phyloP scores from a whole-genome alignment of 305 asterid species.

The Withania somnifera region DNA sequence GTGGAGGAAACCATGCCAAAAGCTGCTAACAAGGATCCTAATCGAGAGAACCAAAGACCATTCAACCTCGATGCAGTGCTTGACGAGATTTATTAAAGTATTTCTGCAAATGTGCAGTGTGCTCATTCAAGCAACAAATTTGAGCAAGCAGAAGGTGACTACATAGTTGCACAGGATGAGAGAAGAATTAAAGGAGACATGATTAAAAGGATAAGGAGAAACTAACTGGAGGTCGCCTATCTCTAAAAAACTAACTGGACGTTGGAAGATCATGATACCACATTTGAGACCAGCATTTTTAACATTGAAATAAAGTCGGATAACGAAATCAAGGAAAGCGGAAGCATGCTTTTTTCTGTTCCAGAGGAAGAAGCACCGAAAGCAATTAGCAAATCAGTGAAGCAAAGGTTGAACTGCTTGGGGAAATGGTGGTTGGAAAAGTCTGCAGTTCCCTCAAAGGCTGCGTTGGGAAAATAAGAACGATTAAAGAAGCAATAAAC shows the following conservation, averaged over 20 bases:
- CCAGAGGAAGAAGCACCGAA: constrained; percentile 14
- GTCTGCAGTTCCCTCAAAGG: constrained; percentile 10
- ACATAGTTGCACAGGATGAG: not conserved
- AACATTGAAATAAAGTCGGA: constrained; percentile 11
- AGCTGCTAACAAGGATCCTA: not conserved
- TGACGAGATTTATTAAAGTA: not conserved
- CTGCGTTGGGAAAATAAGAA: not conserved
- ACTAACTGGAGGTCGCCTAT: not conserved
- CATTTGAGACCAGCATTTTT: not conserved
- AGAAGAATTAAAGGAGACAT: not conserved
- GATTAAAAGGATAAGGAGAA: not conserved
- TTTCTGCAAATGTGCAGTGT: not conserved
- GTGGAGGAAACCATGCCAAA: not conserved
- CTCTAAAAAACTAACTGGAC: not conserved
- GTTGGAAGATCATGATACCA: not conserved
- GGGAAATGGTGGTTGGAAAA: constrained; percentile 36
- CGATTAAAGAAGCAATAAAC: constrained; percentile 10
- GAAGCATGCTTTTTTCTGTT: constrained; percentile 13
- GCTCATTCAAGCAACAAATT: not conserved
- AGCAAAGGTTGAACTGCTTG: constrained; percentile 45
- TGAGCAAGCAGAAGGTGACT: not conserved
- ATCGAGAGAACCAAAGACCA: constrained; percentile 2
- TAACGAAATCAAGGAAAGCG: not conserved
- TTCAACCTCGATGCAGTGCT: not conserved
- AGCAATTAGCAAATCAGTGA: constrained; percentile 10